phyloP scores from a whole-genome alignment of 495 filamentous ascomycete species.

The Xylaria sp. region DNA sequence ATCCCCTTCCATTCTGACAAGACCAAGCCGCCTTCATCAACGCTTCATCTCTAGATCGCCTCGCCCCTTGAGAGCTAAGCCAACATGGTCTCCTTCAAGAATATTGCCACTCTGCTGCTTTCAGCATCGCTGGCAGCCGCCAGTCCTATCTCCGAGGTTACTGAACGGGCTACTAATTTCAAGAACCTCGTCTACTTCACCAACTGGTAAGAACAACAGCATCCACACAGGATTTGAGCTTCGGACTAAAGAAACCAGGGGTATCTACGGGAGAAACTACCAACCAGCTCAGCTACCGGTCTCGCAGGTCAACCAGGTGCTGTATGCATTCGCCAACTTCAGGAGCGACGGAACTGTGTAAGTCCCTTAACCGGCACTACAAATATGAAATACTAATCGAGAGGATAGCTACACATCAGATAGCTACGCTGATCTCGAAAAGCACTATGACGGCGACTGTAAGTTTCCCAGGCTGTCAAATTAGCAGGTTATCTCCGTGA shows the following conservation, averaged over 20 bases:
- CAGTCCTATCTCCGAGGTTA: conserved; percentile 32
- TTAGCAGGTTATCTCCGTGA: background rate
- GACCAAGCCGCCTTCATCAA: conserved; percentile 17
- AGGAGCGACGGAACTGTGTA: conserved; percentile 81
- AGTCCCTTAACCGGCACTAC: conserved; percentile 28
- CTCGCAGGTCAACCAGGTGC: conserved; percentile 80
- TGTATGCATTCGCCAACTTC: conserved; percentile 93
- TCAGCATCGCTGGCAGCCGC: conserved; percentile 36
- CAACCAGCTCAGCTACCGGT: conserved; percentile 82
- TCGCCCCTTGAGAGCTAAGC: conserved; percentile 26
- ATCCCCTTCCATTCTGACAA: conserved; percentile 13
- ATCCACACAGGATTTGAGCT: background rate
- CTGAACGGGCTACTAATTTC: conserved; percentile 40
- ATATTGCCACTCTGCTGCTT: conserved; percentile 33
- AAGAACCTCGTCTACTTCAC: conserved; percentile 56
- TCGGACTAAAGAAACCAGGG: conserved; percentile 58
- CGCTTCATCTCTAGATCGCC: conserved; percentile 27
- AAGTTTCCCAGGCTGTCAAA: conserved; percentile 25
- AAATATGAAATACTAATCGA: background rate
- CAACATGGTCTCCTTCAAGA: conserved; percentile 40
- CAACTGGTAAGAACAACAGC: conserved; percentile 48
- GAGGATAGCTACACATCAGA: conserved; percentile 54
- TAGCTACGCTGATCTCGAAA: conserved; percentile 69
- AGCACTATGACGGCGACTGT: conserved; percentile 69
- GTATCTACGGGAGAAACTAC: conserved; percentile 82